Conservation (phyloP, 2,329 filamentous ascomycete genomes). For the Aspergillus aculeatus region DNA sequence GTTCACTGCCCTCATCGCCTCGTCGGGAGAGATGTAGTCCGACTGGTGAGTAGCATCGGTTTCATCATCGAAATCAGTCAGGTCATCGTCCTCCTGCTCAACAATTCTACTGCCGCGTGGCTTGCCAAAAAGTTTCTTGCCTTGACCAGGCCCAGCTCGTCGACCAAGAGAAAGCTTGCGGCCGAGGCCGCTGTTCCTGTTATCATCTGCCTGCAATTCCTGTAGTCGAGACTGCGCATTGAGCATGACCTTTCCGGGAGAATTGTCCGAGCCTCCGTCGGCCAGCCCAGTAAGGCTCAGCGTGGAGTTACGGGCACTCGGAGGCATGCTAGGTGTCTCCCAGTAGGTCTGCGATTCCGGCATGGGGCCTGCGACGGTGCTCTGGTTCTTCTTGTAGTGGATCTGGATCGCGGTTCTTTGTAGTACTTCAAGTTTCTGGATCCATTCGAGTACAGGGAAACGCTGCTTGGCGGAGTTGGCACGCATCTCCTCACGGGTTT, state of each 20-base stretch:
- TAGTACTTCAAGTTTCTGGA: slow-evolving; percentile 61
- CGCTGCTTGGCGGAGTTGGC: slow-evolving; percentile 63
- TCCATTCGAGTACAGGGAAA: slow-evolving; percentile 66
- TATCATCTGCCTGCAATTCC: slow-evolving; percentile 29
- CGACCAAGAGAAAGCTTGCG: slow-evolving; percentile 39
- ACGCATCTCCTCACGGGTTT: slow-evolving; percentile 60
- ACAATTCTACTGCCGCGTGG: background rate
- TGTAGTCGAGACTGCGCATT: slow-evolving; percentile 1
- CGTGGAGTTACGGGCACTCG: slow-evolving; percentile 28
- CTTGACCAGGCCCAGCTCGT: slow-evolving; percentile 38
- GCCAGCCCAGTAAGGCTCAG: slow-evolving; percentile 29
- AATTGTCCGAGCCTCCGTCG: slow-evolving; percentile 6
- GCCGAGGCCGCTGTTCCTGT: slow-evolving; percentile 29
- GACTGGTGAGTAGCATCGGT: background rate
- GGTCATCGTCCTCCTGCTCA: background rate
- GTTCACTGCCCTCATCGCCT: slow-evolving; percentile 10
- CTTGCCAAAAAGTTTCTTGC: background rate
- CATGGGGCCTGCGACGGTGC: slow-evolving; percentile 8
- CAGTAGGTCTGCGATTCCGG: slow-evolving; percentile 4
- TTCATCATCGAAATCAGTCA: background rate
- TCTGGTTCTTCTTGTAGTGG: slow-evolving; percentile 44
- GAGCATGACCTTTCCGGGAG: background rate
- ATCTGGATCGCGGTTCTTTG: slow-evolving; percentile 60
- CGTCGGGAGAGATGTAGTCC: slow-evolving; percentile 9
- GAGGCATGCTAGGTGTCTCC: slow-evolving; percentile 11